Base-by-base conservation (phyloP, 805 yeast genomes). In the Ogataea glucozyma region DNA sequence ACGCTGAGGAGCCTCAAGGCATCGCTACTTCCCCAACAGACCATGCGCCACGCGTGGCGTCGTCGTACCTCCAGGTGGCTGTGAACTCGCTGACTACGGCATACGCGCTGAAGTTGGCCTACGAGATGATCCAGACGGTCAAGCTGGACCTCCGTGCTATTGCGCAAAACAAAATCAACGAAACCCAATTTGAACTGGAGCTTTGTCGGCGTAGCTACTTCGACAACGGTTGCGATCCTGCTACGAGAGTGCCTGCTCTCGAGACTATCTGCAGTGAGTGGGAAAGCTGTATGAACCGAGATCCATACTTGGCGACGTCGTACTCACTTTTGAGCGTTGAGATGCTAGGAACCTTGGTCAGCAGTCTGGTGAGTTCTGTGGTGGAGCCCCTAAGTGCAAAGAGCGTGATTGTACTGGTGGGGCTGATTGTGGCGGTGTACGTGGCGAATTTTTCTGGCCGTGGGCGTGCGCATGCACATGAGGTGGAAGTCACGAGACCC, bases 361-460 rank as follows among this genome's bases (percentile, higher is more conserved):
- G 83, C 52, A 75, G 83, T 0, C 67, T 85, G 41, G 52, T 83
- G 10, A 81, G 83, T 51, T 75, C 84, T 0, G 67, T 85, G 44
- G 69, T 84, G 14, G 87, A 84, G 49, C 89, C 88, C 0, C 70
- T 85, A 32, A 82, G 87, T 3, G 63, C 73, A 48, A 81, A 83
- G 57, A 77, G 84, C 14, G 67, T 81, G 33, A 24, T 70, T 4
- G 70, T 80, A 3, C 54, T 76, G 10, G 9, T 51, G 3, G 31
- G 40, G 0, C 51, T 69, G 4, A 49, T 71, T 8, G 64, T 72
- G 9, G 52, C 71, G 0, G 65, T 72, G n/a, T 84, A 82, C 56
- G 68, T 75, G 4, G 74, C 81, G 20, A 85, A 85, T 56, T 79
- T 84, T 22, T 4, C 29, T 48, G 61, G 78, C 3, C 77, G 81